phyloP scores from a whole-genome alignment of 2,329 filamentous ascomycete genomes.

The Colletotrichum spaethianum region DNA sequence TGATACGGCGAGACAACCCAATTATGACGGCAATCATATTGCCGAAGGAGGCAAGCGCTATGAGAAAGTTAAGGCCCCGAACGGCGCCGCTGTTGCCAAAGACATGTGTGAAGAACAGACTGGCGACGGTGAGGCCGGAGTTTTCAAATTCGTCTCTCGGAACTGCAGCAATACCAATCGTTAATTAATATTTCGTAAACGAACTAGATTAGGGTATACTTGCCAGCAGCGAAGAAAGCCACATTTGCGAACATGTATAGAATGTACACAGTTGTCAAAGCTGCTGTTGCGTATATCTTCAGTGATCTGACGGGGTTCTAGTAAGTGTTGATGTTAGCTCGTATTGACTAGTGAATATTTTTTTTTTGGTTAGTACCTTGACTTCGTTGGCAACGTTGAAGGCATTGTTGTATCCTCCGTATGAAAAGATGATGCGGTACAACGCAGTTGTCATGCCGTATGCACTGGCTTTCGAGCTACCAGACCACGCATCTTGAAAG shows the following conservation, averaged over 20 bases:
- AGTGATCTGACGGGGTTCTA: conserved; percentile 70
- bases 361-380: conserved; percentile 43
- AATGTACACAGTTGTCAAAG: conserved; percentile 64
- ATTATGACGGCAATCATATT: conserved; percentile 71
- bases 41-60: conserved; percentile 70
- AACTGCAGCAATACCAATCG: conserved; percentile 49
- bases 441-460: conserved; percentile 28
- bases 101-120: conserved; percentile 71
- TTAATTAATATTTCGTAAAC: not conserved
- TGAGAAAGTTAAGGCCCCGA: conserved; percentile 69
- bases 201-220: conserved; percentile 9
- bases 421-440: conserved; percentile 33
- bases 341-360: not conserved
- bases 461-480: conserved; percentile 17
- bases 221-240: conserved; percentile 69
- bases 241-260: conserved; percentile 73
- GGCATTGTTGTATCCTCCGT: conserved; percentile 67
- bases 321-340: not conserved
- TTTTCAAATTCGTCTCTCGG: conserved; percentile 64
- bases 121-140: conserved; percentile 68
- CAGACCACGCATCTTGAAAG: conserved; percentile 48
- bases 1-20: conserved; percentile 67
- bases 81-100: conserved; percentile 66
- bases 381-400: conserved; percentile 76
- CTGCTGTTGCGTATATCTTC: conserved; percentile 63